These are phyloP conservation scores for Colletotrichum acutatum DNA, from an alignment of 2,329 filamentous ascomycete species.

Conservation along the genomic window DNA sequence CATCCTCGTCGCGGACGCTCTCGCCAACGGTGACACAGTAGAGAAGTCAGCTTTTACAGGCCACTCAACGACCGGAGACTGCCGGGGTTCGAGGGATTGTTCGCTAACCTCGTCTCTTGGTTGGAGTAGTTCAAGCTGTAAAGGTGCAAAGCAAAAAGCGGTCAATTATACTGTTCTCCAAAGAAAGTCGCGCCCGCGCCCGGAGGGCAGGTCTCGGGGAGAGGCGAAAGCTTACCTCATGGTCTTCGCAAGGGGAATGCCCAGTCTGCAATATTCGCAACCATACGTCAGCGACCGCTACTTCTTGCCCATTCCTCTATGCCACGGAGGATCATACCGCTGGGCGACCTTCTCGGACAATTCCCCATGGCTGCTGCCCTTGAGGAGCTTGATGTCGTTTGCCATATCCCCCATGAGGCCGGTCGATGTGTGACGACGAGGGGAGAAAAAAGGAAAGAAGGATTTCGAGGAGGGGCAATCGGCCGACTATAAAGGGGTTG, in stretches of 20 bases:
- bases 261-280: constrained; percentile 16
- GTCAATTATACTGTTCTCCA: constrained; percentile 68
- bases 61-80: constrained; percentile 2
- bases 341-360: constrained; percentile 46
- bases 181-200: constrained; percentile 69
- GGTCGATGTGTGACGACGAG: constrained; percentile 33
- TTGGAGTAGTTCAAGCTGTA: constrained; percentile 77
- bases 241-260: constrained; percentile 33
- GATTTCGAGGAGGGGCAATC: constrained; percentile 11
- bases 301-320: background rate
- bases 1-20: constrained; percentile 82
- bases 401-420: constrained; percentile 43
- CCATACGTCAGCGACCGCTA: background rate
- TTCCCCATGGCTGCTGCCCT: constrained; percentile 47
- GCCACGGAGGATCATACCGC: constrained; percentile 34
- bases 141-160: background rate
- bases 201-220: background rate
- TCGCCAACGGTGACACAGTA: constrained; percentile 85
- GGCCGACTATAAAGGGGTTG: constrained; percentile 16
- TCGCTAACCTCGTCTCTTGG: constrained; percentile 66
- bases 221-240: constrained; percentile 29
- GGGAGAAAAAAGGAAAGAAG: constrained; percentile 4
- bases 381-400: constrained; percentile 52
- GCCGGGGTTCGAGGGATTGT: background rate
- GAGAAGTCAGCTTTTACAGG: constrained; percentile 27